A percentile compares a stretch with the other conserved stretches of the same genome.
Conservation (phyloP, 345 rosid species). For the Hirschfeldia incana region DNA sequence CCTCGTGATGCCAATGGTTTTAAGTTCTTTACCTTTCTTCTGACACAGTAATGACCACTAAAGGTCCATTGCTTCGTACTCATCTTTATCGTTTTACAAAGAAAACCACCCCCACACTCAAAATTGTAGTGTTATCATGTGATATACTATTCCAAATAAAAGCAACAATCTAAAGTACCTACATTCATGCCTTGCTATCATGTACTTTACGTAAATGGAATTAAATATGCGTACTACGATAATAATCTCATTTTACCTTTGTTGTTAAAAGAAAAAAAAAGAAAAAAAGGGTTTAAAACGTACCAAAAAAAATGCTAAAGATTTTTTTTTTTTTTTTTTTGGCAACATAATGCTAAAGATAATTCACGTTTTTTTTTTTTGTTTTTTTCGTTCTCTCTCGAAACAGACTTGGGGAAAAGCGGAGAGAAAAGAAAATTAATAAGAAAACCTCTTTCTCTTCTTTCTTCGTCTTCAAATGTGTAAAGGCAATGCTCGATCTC, state of each 20-base stretch:
- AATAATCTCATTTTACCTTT: not conserved
- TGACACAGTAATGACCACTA: conserved; percentile 25
- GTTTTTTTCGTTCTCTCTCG: not conserved
- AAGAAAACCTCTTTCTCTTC: conserved; percentile 26
- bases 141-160: not conserved
- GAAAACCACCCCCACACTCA: not conserved
- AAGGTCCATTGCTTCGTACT: not conserved
- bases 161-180: not conserved
- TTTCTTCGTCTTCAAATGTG: conserved; percentile 26
- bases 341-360: conserved; percentile 6
- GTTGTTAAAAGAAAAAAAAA: not conserved
- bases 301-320: not conserved
- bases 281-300: not conserved
- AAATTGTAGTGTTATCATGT: not conserved
- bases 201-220: not conserved
- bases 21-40: conserved; percentile 1
- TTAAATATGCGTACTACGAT: not conserved
- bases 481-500: conserved; percentile 39
- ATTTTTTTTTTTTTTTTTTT: conserved; percentile 5
- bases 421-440: conserved; percentile 28
- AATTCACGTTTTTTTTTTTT: conserved; percentile 18
- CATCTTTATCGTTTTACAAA: not conserved
- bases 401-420: conserved; percentile 35
- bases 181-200: not conserved
- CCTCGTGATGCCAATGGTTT: conserved; percentile 32